A percentile compares a stretch with the other conserved stretches of the same genome.
Conservation (phyloP, 2,329 filamentous ascomycete genomes). For the Thermomyces lanuginosus region DNA sequence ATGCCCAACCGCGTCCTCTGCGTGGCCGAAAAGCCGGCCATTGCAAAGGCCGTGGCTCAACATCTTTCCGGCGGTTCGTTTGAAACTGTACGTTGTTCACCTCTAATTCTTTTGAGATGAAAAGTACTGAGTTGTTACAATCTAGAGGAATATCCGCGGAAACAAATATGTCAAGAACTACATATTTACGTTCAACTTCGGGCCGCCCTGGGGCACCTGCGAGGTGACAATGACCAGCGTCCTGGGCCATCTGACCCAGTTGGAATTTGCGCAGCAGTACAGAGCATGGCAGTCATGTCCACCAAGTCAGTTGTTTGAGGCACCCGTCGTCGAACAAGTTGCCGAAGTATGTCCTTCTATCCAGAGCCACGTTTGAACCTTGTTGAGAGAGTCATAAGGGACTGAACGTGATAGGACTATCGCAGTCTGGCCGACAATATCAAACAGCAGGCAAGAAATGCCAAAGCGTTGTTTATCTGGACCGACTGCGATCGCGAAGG, state of each 20-base stretch:
- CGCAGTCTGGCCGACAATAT: slow-evolving; percentile 73
- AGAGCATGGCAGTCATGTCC: slow-evolving; percentile 68
- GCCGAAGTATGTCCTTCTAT: slow-evolving; percentile 46
- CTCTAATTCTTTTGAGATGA: no score
- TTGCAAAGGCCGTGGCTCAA: slow-evolving; percentile 81
- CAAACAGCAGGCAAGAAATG: slow-evolving; percentile 53
- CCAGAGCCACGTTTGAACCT: no score
- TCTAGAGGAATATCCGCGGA: slow-evolving; percentile 48
- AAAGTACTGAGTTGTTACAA: no score
- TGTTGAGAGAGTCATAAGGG: no score
- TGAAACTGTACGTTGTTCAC: slow-evolving; percentile 48
- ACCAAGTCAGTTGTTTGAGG: slow-evolving; percentile 65
- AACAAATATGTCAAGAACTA: slow-evolving; percentile 86
- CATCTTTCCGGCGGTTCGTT: slow-evolving; percentile 68
- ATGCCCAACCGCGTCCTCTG: slow-evolving; percentile 45
- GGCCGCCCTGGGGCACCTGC: slow-evolving; percentile 60
- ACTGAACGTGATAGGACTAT: slow-evolving; percentile 44
- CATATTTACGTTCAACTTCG: slow-evolving; percentile 77
- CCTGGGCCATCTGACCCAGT: slow-evolving; percentile 65
- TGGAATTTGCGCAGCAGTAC: slow-evolving; percentile 59
- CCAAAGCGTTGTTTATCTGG: slow-evolving; percentile 81
- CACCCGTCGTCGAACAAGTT: slow-evolving; percentile 53
- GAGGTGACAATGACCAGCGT: slow-evolving; percentile 89
- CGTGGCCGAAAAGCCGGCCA: slow-evolving; percentile 80
- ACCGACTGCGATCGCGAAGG: slow-evolving; percentile 97